Evolutionary conservation across 139 green algal genomes (phyloP), one percentile per base, ranked within the genome.

Genomic region (Eudorina sp.): DNA sequence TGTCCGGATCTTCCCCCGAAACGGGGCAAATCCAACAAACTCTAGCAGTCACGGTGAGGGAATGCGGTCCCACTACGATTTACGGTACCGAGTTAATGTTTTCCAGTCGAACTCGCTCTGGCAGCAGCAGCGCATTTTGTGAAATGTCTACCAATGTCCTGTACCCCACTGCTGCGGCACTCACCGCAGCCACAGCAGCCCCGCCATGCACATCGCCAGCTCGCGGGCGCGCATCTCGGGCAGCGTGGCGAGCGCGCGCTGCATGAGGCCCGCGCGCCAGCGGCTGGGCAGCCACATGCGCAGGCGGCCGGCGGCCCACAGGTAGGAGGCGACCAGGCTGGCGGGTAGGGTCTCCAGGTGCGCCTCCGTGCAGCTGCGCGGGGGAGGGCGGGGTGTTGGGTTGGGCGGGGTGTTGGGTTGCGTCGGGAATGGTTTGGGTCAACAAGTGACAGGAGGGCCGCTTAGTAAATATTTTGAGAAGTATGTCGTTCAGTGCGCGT

Each of bases 221-320:
- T 86, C 80, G 41, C 43, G 60, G 4, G 29, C 41, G 3, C 80
- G 60, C 80, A 86, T 76, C 41, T 86, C 60, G 4, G 29, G 27
- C 58, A 76, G 21, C 41, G 23, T 27, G 41, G n/a, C 60, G 60
- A 29, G n/a, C 3, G 14, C 31, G 23, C 60, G 60, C 60, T 7
- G 11, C 80, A 76, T 38, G 60, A 76, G 60, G 41, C 18, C 29
- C 41, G 14, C 1, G 4, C 80, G 80, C 80, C 80, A 86, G 3
- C 8, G 16, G 6, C 29, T 6, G 8, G 80, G 60, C 60, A 48
- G 40, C 80, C 80, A 86, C 60, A 76, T 34, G 13, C 80, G 60
- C 55, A 86, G 80, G 5, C 80, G 80, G 27, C 80, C 80, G 11
- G 60, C 60, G 6, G 80, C 60, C 80, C 80, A 86, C 80, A 76